Percentiles rank a stretch among this genome's conserved stretches.
Conservation (phyloP, 139 green algal species). For the Chlorella sorokiniana region DNA sequence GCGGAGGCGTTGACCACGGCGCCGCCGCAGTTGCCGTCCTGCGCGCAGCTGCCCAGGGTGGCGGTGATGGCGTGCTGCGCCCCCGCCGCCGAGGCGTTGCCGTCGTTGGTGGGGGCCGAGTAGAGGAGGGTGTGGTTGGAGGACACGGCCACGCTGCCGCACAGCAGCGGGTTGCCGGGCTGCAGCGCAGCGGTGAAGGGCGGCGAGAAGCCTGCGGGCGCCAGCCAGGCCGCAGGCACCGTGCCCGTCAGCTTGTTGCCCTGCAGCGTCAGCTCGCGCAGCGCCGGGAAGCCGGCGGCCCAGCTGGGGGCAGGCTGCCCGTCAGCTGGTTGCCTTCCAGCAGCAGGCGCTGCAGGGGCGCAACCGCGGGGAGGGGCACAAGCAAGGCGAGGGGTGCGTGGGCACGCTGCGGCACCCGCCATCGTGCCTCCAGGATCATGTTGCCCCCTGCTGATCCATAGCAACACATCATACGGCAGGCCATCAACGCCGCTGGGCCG, state of each 20-base stretch:
- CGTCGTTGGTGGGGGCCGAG: no score
- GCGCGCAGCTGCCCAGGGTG: slow-evolving; percentile 27
- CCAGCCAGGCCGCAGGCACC: slow-evolving; percentile 8
- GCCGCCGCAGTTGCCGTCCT: slow-evolving; percentile 21
- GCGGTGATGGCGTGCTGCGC: not conserved
- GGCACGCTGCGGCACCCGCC: not conserved
- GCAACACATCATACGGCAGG: not conserved
- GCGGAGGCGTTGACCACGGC: slow-evolving; percentile 13
- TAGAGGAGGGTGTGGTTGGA: slow-evolving; percentile 11
- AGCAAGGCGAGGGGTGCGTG: not conserved
- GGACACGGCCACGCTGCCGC: not conserved
- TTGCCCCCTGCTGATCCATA: no score
- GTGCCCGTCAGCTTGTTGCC: slow-evolving; percentile 26
- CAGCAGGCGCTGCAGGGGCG: not conserved
- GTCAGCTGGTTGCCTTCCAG: slow-evolving; percentile 21
- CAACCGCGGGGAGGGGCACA: no score
- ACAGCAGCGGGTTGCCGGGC: slow-evolving; percentile 19
- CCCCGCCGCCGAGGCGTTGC: not conserved
- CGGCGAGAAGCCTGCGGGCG: not conserved
- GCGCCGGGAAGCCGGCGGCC: not conserved
- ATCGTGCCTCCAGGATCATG: not conserved
- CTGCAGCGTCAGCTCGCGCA: slow-evolving; percentile 4
- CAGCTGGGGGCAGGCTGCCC: slow-evolving; percentile 2
- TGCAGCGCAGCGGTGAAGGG: slow-evolving; percentile 19
- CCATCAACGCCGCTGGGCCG: not conserved